phyloP scores from a whole-genome alignment of 306 rosid genomes.

The Heteromeles arbutifolia region DNA sequence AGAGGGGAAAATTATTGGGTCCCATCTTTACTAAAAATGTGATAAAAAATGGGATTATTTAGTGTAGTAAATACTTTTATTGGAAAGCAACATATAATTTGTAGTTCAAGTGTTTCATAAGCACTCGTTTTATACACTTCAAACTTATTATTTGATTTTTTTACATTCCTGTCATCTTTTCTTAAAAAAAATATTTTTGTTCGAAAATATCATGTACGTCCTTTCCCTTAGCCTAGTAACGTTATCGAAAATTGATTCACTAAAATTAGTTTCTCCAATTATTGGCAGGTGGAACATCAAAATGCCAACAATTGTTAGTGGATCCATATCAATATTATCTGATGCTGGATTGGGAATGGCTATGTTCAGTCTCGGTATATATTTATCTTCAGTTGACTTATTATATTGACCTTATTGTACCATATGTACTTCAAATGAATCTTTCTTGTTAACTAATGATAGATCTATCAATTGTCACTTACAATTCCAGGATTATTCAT shows the following conservation, averaged over 20 bases:
- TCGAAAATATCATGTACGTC: too few species aligned
- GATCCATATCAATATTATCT: constrained; percentile 77
- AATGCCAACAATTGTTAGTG: constrained; percentile 76
- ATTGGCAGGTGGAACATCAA: constrained; percentile 57
- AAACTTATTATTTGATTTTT: background rate
- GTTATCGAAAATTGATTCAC: background rate
- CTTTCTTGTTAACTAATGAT: background rate
- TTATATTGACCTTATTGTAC: background rate
- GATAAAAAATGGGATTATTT: background rate
- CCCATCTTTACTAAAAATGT: background rate
- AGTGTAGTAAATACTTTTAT: background rate
- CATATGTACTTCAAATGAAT: background rate
- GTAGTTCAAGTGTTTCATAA: background rate
- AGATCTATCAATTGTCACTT: background rate
- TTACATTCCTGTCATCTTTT: background rate
- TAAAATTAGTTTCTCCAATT: background rate
- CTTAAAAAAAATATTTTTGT: background rate
- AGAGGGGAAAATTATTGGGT: background rate
- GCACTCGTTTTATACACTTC: background rate
- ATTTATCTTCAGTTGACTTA: background rate
- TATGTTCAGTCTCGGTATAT: constrained; percentile 82
- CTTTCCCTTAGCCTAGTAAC: background rate
- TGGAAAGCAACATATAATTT: background rate
- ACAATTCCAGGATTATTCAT: constrained; percentile 60
- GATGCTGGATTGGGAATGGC: constrained; percentile 96